Evolutionary conservation across 2,329 filamentous ascomycete genomes (phyloP).

Genomic region (Fusarium acutatum): DNA sequence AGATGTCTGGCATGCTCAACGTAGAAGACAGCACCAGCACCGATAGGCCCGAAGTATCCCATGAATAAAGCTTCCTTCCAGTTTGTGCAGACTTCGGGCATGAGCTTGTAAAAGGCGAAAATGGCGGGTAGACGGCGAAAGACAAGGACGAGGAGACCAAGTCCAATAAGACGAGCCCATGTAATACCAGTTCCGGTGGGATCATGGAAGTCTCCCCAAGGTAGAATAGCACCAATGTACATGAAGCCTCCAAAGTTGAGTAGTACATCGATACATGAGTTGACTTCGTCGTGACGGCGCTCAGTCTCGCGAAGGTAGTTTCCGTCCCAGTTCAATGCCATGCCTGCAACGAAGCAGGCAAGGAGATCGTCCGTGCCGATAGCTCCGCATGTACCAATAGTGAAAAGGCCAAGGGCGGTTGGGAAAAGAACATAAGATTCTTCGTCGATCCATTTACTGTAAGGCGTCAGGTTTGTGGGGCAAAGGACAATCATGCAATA

Average conservation of each 20-base stretch:
- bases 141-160: slow-evolving; percentile 58
- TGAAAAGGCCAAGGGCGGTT: slow-evolving; percentile 61
- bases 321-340: slow-evolving; percentile 69
- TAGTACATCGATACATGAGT: slow-evolving; percentile 63
- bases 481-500: neutral
- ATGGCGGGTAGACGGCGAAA: slow-evolving; percentile 67
- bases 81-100: slow-evolving; percentile 58
- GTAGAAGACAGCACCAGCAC: slow-evolving; percentile 80
- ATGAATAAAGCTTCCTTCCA: slow-evolving; percentile 69
- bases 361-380: slow-evolving; percentile 68
- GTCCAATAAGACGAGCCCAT: slow-evolving; percentile 55
- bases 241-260: slow-evolving; percentile 69
- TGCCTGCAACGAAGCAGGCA: slow-evolving; percentile 68
- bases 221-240: slow-evolving; percentile 65
- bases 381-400: slow-evolving; percentile 63
- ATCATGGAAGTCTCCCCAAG: slow-evolving; percentile 61
- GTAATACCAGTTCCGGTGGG: slow-evolving; percentile 63
- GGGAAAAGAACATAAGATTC: slow-evolving; percentile 64
- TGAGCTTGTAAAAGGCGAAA: slow-evolving; percentile 61
- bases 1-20: slow-evolving; percentile 59
- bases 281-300: slow-evolving; percentile 66
- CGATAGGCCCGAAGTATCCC: slow-evolving; percentile 79
- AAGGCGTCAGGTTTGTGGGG: slow-evolving; percentile 54
- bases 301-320: slow-evolving; percentile 63
- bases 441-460: slow-evolving; percentile 62